Base-by-base conservation (phyloP, 129 eudicot species). In the Ambrosia artemisiifolia region DNA sequence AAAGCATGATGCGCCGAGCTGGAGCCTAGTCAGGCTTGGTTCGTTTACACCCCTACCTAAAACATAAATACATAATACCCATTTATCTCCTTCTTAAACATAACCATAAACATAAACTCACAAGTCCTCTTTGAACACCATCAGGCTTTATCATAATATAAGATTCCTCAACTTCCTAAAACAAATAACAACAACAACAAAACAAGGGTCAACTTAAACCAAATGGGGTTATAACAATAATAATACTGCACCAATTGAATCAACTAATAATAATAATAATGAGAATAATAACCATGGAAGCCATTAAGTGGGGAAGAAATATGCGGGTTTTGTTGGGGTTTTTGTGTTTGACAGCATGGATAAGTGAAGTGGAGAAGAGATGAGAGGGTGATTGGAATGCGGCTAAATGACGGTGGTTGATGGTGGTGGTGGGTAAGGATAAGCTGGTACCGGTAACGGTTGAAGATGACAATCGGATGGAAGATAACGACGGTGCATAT, bases 111-210 rank as follows among this genome's bases (percentile, higher is more conserved):
- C 13, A 7, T 10, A 72, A 78, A 61, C 89, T 81, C 83, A 94
- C 96, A 69, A 94, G 96, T 1, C 98, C 98, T 63, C 98, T 79
- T 71, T 94, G 98, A 78, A 94, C 98, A 19, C 98, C 98, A 77
- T 94, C 98, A 7, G 98, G 98, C 79, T 94, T 94, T 78, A 94
- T 88, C 98, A 94, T 94, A 66, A 94, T 94, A 71, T 94, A 94
- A 14, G 86, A 87, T 77, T 85, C 86, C 79, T 94, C 98, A 76
- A 90, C 92, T 75, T 89, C 84, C 89, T 83, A 77, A 55, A 36
- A 55, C n/a, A 32, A 14, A 48, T 3, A 42, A 72, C 12, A 34
- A 49, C 36, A 40, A 20, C 7, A n/a, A n/a, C n/a, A n/a, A n/a
- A n/a, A n/a, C n/a, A 3, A 13, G 63, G 38, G 49, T 46, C 38